A percentile compares a stretch with the other conserved stretches of the same genome.
Conservation (phyloP, 805 yeast genomes). For the Metschnikowia gruessii region DNA sequence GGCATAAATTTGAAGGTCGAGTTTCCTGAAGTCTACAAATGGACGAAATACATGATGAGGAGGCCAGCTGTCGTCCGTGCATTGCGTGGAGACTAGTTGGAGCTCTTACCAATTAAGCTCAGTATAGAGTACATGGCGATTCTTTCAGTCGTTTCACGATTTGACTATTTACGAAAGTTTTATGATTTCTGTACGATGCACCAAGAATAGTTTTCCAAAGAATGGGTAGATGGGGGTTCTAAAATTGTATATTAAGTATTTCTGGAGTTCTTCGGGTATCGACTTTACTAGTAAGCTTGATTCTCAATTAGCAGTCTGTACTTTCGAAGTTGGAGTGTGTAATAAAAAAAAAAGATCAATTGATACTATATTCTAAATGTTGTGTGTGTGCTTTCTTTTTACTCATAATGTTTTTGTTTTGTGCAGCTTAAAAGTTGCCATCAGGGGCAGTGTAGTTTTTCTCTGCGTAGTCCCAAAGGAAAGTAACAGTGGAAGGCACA, state of each 20-base stretch:
- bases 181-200: neutral
- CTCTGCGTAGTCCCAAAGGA: constrained; percentile 41
- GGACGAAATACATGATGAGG: constrained; percentile 95
- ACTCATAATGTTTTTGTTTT: neutral
- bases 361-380: neutral
- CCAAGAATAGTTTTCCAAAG: neutral
- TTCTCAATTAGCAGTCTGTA: neutral
- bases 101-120: neutral
- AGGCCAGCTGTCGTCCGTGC: constrained; percentile 90
- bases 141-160: neutral
- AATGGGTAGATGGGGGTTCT: neutral
- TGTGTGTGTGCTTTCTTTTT: neutral
- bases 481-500: constrained; percentile 30
- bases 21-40: constrained; percentile 92
- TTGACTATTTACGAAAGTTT: neutral
- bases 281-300: neutral
- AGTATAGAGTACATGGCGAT: neutral
- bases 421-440: constrained; percentile 10
- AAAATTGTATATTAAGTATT: neutral
- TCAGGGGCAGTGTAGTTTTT: constrained; percentile 25
- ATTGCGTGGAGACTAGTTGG: constrained; percentile 59
- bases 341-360: neutral
- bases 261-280: neutral
- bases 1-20: constrained; percentile 85
- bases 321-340: neutral